Evolutionary conservation across 768 basidiomycete species (phyloP).

Genomic region (Austroboletus festivus): DNA sequence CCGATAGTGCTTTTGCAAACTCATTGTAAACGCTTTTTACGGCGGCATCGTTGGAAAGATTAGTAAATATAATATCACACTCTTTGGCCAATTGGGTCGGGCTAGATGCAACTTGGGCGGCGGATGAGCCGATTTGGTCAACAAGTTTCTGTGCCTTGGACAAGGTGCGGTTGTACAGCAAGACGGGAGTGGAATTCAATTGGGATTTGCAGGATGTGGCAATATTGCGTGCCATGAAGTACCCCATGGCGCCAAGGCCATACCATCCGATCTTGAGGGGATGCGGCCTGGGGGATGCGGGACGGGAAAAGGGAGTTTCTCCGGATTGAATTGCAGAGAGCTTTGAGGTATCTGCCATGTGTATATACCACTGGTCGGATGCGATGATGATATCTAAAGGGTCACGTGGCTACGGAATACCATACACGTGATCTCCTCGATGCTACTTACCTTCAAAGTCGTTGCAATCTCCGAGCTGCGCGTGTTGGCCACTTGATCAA

Average conservation of each 20-base stretch:
- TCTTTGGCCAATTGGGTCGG: slow-evolving; percentile 57
- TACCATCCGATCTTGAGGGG: slow-evolving; percentile 42
- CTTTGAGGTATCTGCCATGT: slow-evolving; percentile 5
- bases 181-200: slow-evolving; percentile 46
- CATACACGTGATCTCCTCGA: slow-evolving; percentile 16
- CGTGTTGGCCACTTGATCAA: neutral
- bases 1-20: slow-evolving; percentile 59
- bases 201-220: slow-evolving; percentile 48
- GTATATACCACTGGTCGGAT: neutral
- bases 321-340: slow-evolving; percentile 11
- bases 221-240: slow-evolving; percentile 76
- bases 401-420: slow-evolving; percentile 4
- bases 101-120: slow-evolving; percentile 53
- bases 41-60: slow-evolving; percentile 67
- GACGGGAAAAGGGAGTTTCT: slow-evolving; percentile 55
- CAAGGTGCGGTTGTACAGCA: slow-evolving; percentile 74
- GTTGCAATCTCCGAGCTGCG: neutral
- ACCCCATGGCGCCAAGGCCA: slow-evolving; percentile 68
- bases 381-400: too few relatives aligned
- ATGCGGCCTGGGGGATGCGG: slow-evolving; percentile 45
- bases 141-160: slow-evolving; percentile 58
- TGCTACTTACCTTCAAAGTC: neutral
- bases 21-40: slow-evolving; percentile 61
- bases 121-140: slow-evolving; percentile 51
- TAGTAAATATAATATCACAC: slow-evolving; percentile 77